phyloP scores from a whole-genome alignment of 164 flowering plant species.

The Magnolia sinica region DNA sequence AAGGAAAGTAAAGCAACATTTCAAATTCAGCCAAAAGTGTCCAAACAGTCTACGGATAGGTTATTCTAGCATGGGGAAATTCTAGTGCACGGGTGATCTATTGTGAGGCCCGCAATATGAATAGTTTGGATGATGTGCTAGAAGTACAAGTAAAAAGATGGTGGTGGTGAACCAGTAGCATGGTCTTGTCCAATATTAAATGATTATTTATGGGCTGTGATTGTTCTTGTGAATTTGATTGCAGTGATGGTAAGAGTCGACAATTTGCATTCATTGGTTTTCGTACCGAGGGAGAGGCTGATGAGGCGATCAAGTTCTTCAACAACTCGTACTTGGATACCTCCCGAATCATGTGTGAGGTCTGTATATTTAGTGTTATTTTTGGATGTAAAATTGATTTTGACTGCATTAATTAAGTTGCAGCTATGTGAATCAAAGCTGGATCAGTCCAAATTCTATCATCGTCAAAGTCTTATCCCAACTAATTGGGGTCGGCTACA shows the following conservation, averaged over 20 bases:
- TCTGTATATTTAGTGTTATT: slow-evolving; percentile 18
- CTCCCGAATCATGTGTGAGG: slow-evolving; percentile 72
- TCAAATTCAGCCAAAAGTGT: no score
- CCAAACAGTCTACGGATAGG: no score
- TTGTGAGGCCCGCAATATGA: no score
- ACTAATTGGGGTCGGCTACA: not conserved
- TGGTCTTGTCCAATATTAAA: no score
- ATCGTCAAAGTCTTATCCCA: not conserved
- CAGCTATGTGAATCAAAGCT: not conserved
- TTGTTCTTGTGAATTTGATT: not conserved
- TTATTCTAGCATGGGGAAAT: no score
- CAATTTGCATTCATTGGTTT: slow-evolving; percentile 89
- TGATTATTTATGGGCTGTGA: not conserved
- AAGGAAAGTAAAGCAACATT: no score
- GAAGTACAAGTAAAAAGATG: no score
- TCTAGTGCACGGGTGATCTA: no score
- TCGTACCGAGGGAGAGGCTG: slow-evolving; percentile 69
- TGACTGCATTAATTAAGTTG: not conserved
- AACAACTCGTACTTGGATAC: slow-evolving; percentile 72
- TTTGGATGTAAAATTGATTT: not conserved
- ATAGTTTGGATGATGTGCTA: no score
- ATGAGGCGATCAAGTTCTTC: slow-evolving; percentile 73
- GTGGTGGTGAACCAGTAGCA: no score
- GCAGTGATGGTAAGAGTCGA: slow-evolving; percentile 86
- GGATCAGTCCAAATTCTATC: not conserved